These are phyloP conservation scores for Alternaria novae-zelandiae DNA, from an alignment of 2,329 filamentous ascomycete genomes.

Conservation along the genomic window DNA sequence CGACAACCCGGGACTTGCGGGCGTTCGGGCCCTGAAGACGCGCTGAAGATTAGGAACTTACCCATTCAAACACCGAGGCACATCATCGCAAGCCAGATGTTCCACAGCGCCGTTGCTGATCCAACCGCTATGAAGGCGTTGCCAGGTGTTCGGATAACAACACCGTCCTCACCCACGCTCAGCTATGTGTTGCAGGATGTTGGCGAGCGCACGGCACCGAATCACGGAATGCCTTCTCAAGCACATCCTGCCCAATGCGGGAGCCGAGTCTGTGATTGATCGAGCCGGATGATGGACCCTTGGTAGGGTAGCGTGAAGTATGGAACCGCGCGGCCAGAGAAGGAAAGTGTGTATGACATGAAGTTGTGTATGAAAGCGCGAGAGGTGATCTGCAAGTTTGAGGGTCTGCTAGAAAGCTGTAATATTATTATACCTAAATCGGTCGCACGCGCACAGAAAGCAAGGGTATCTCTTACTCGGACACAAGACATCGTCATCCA, in stretches of 20 bases:
- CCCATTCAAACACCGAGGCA: not conserved
- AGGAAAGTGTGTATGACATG: not conserved
- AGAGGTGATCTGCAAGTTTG: not conserved
- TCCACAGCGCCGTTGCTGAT: not conserved
- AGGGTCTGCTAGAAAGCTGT: not conserved
- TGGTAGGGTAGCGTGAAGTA: not conserved
- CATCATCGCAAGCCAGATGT: not conserved
- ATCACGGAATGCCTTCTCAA: not conserved
- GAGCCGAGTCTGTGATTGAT: not conserved
- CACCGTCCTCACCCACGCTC: not conserved
- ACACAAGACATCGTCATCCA: not conserved
- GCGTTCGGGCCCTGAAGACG: not conserved
- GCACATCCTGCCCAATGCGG: not conserved
- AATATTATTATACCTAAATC: not conserved
- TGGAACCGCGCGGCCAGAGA: not conserved
- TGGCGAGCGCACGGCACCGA: not conserved
- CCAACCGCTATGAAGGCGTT: not conserved
- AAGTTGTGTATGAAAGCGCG: not conserved
- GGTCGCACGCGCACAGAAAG: not conserved
- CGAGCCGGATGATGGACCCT: not conserved
- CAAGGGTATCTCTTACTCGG: constrained; percentile 7
- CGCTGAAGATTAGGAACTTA: not conserved
- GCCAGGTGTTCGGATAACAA: not conserved
- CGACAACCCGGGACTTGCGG: not conserved
- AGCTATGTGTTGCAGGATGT: not conserved